Evolutionary conservation across 305 asterid genomes (phyloP), one percentile per base, ranked within the genome.

Genomic region (Solanum hybrid): DNA sequence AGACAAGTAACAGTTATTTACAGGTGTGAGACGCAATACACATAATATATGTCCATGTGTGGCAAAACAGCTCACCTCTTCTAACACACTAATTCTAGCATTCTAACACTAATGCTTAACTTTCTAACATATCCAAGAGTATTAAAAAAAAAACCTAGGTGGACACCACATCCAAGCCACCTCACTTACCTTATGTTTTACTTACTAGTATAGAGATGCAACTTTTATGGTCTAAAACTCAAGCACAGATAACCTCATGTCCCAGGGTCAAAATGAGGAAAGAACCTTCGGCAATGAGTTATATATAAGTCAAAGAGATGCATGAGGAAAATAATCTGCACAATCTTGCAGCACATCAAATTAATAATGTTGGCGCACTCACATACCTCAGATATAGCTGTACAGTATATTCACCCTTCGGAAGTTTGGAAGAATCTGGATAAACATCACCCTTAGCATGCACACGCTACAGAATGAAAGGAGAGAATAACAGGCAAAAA

Each of bases 391-490:
- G 90, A 94, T 94, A 94, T 73, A 97, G 98, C 94, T 93, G 99
- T 89, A 97, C 92, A 88, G 92, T 95, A 93, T 93, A 97, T 90
- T 97, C 99, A 87, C 99, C 99, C 98, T 97, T 97, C 33, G 99
- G 99, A 92, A 97, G 95, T 92, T 95, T 97, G 42, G 95, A 93
- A 31, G 92, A 81, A 11, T 92, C 93, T 88, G 99, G 99, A 96
- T 97, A 97, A 91, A 97, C 99, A 91, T 97, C 99, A 91, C 99
- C 99, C 96, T 91, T 90, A 89, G 98, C 92, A 92, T 94, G 92
- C 81, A 97, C 97, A 83, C 98, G 98, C 99, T 97, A 92, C 93
- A 95, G 37, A 87, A 46, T 89, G 39, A 89, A 92, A 78, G 79
- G 67, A 90, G 89, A 89, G 88, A 20, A 88, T 90, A 57, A 39